Percentiles rank a stretch among this genome's conserved stretches.
These are phyloP conservation scores for Diplocarpon mali DNA, from an alignment of 2,329 filamentous ascomycete species.

Conservation along the genomic window DNA sequence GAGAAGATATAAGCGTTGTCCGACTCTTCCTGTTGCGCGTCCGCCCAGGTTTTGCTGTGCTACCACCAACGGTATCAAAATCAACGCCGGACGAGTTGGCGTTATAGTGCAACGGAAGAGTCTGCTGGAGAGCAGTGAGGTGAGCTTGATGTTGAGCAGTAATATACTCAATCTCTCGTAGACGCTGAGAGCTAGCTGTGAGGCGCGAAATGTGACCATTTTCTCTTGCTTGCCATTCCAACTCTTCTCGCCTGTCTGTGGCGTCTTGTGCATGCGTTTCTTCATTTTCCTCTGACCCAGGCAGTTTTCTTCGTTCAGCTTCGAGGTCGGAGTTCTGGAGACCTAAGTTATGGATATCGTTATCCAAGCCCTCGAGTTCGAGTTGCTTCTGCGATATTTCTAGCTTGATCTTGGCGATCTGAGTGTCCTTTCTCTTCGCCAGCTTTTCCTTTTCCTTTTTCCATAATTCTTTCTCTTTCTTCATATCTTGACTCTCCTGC, in stretches of 20 bases:
- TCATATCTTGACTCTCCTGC: slow-evolving; percentile 49
- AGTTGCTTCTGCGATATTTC: slow-evolving; percentile 53
- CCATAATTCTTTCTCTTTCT: slow-evolving; percentile 42
- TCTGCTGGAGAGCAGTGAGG: slow-evolving; percentile 17
- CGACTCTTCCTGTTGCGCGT: slow-evolving; percentile 30
- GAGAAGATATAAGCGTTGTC: slow-evolving; percentile 28
- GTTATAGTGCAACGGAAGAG: slow-evolving; percentile 22
- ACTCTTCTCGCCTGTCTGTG: slow-evolving; percentile 22
- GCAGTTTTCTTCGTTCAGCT: slow-evolving; percentile 52
- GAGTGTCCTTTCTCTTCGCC: slow-evolving; percentile 39
- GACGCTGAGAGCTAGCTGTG: slow-evolving; percentile 13
- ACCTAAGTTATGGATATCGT: slow-evolving; percentile 62
- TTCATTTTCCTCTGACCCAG: slow-evolving; percentile 50
- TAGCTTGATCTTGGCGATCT: slow-evolving; percentile 40
- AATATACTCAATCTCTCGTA: slow-evolving; percentile 20
- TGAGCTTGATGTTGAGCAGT: slow-evolving; percentile 16
- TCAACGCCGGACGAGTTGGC: slow-evolving; percentile 27
- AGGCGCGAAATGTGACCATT: slow-evolving; percentile 18
- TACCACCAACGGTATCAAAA: slow-evolving; percentile 21
- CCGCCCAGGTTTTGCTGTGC: slow-evolving; percentile 29
- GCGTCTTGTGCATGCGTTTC: slow-evolving; percentile 23
- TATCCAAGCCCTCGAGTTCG: slow-evolving; percentile 45
- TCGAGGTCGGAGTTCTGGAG: slow-evolving; percentile 63
- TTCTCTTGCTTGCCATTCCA: slow-evolving; percentile 25
- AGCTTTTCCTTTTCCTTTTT: slow-evolving; percentile 41